Percentiles rank a stretch among this genome's conserved stretches.
Conservation (phyloP, 768 basidiomycete genomes). For the Exsudoporus frostii region DNA sequence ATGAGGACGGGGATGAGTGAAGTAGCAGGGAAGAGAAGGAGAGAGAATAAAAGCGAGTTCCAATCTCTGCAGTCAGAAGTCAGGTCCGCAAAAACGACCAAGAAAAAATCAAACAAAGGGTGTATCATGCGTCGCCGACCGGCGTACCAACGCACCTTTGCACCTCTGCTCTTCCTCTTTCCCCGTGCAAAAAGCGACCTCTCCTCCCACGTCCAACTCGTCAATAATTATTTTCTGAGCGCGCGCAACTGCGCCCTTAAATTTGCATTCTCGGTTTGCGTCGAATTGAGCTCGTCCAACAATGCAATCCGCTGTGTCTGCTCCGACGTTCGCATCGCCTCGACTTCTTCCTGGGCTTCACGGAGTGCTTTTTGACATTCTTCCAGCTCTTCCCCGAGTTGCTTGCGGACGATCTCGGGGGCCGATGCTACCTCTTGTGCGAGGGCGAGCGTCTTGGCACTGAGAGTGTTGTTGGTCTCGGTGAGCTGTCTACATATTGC, state of each 20-base stretch:
- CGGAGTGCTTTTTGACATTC: slow-evolving; percentile 61
- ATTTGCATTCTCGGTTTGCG: slow-evolving; percentile 74
- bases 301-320: slow-evolving; percentile 80
- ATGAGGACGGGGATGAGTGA: not conserved
- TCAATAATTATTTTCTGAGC: slow-evolving; percentile 36
- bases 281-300: slow-evolving; percentile 82
- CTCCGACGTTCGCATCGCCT: slow-evolving; percentile 64
- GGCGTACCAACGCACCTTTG: slow-evolving; percentile 2
- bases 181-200: not conserved
- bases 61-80: not conserved
- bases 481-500: slow-evolving; percentile 70
- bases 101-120: not conserved
- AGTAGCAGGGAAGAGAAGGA: not conserved
- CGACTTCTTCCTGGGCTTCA: slow-evolving; percentile 64
- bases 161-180: not conserved
- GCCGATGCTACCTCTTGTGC: slow-evolving; percentile 37
- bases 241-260: slow-evolving; percentile 70
- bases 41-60: not conserved
- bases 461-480: slow-evolving; percentile 76
- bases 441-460: slow-evolving; percentile 59
- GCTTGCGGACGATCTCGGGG: slow-evolving; percentile 49
- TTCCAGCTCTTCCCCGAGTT: slow-evolving; percentile 61
- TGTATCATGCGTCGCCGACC: not conserved
- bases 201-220: not conserved
- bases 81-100: not conserved